Conservation (phyloP, 225 moss, liverwort and hornwort species). For the Rhytidiadelphus loreus region DNA sequence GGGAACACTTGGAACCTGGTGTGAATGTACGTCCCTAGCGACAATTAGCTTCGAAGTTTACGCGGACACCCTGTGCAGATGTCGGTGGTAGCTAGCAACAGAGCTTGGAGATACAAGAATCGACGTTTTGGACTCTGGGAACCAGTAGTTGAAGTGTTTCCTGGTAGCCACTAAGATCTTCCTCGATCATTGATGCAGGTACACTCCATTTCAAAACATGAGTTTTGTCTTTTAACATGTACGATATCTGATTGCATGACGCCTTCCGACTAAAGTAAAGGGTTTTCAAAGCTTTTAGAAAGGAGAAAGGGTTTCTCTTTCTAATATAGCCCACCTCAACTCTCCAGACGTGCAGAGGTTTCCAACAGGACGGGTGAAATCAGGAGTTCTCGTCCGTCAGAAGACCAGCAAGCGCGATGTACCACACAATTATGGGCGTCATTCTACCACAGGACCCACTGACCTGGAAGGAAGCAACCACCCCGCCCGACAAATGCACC, state of each 20-base stretch:
- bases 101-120: background rate
- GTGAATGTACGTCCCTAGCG: background rate
- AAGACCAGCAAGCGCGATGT: slow-evolving; percentile 17
- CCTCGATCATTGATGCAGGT: background rate
- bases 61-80: background rate
- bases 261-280: background rate
- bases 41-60: background rate
- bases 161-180: background rate
- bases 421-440: slow-evolving; percentile 21
- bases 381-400: slow-evolving; percentile 19
- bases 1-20: background rate
- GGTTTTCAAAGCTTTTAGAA: background rate
- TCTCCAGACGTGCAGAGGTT: background rate
- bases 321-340: background rate
- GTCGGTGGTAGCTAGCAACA: background rate
- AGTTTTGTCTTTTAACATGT: background rate
- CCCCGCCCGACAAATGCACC: background rate
- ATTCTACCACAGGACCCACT: slow-evolving; percentile 22
- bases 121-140: background rate
- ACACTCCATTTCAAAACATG: background rate
- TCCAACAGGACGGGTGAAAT: slow-evolving; percentile 26
- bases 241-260: background rate
- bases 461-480: slow-evolving; percentile 5
- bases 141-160: background rate
- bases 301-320: background rate